A percentile compares a stretch with the other conserved stretches of the same genome.
These are phyloP conservation scores for Xerocomellus chrysenteron DNA, from an alignment of 768 basidiomycete genomes.

Conservation along the genomic window DNA sequence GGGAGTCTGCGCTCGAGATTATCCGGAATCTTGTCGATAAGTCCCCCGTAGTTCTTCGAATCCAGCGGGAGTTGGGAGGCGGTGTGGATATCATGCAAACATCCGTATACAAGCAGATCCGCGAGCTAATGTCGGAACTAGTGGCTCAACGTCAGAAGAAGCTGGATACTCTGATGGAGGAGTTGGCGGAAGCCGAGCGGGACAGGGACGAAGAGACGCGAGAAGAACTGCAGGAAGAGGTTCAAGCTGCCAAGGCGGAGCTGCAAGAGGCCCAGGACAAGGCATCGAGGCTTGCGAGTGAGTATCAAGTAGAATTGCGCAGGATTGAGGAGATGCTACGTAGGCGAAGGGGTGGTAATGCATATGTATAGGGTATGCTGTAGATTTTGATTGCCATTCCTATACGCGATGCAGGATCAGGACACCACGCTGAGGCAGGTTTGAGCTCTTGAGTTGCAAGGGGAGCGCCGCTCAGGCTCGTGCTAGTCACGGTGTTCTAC, in stretches of 20 bases:
- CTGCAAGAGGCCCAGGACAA: constrained; percentile 25
- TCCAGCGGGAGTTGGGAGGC: constrained; percentile 54
- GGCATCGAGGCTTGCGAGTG: constrained; percentile 21
- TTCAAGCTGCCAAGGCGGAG: constrained; percentile 22
- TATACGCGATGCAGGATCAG: background rate
- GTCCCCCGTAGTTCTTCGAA: constrained; percentile 41
- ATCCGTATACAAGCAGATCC: constrained; percentile 51
- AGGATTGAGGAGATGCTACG: constrained; percentile 27
- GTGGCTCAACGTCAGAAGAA: constrained; percentile 44
- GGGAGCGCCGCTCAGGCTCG: too few relatives aligned
- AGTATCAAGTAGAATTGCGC: constrained; percentile 27
- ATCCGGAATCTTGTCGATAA: constrained; percentile 40
- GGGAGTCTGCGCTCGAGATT: constrained; percentile 45
- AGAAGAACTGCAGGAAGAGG: constrained; percentile 43
- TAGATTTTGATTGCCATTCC: background rate
- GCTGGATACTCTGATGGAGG: constrained; percentile 41
- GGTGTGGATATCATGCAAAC: constrained; percentile 50
- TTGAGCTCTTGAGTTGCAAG: too few relatives aligned
- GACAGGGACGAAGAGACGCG: constrained; percentile 44
- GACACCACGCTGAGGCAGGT: background rate
- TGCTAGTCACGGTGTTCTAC: too few relatives aligned
- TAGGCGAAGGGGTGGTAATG: constrained; percentile 7
- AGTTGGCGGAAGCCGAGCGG: constrained; percentile 46
- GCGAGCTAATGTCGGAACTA: constrained; percentile 46
- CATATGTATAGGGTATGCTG: background rate